Evolutionary conservation across 345 rosid genomes (phyloP), one percentile per base, ranked within the genome.

Genomic region (Kandelia obovata): DNA sequence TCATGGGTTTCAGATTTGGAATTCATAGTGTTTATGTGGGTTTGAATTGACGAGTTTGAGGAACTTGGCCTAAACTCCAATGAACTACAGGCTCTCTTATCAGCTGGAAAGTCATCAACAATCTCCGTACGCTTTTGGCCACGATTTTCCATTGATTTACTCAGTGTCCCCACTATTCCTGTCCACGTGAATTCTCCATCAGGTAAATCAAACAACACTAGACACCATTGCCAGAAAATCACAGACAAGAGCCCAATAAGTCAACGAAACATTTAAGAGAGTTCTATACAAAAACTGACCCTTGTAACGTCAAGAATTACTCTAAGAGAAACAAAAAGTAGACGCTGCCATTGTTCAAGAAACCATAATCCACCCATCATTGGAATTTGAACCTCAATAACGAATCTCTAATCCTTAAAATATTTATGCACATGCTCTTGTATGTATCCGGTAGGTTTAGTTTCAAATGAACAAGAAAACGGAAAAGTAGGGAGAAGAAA

Each of bases 81-180:
- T 1, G 95, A 87, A 81, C 85, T 88, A 70, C 97, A 95, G 66
- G 97, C 96, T 67, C 99, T 87, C 78, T 95, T 91, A 85, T 95
- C 97, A 58, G 96, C 93, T 20, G 99, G 99, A 32, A 92, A 77
- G 65, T 88, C 95, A 21, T 86, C 89, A 46, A 77, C 82, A 63
- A 83, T 80, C 53, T 91, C 98, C 53, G 85, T 65, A 37, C 97
- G 91, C 78, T 94, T 94, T 77, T 94, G 98, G 34, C 98, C 97
- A 70, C 98, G 86, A 79, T 77, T 89, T 69, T 74, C 97, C 97
- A 94, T 94, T 62, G 55, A 17, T 43, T 25, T 26, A 16, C 30
- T 35, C 10, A 56, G 26, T 66, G 10, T 19, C 35, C 16, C 37
- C 51, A 74, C 31, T 35, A 31, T 20, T 23, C 53, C 61, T 11